Percentiles rank a stretch among this genome's conserved stretches.
phyloP scores from a whole-genome alignment of 768 basidiomycete genomes.

The Mrakia gelida region DNA sequence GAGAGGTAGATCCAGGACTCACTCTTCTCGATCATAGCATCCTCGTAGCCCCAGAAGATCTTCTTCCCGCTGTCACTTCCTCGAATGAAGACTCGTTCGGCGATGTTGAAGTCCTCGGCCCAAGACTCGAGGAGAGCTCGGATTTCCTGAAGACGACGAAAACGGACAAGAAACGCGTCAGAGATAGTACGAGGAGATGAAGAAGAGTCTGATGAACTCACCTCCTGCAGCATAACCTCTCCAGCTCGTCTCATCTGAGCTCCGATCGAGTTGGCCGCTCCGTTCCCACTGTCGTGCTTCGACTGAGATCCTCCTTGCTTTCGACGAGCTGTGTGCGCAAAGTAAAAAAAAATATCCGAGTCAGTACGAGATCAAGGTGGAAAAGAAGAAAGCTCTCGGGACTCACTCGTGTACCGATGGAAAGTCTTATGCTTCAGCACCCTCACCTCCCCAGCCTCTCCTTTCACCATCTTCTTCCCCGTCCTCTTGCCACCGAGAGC shows the following conservation, averaged over 20 bases:
- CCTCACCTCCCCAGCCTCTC: constrained; percentile 48
- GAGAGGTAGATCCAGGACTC: constrained; percentile 5
- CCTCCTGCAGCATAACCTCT: constrained; percentile 85
- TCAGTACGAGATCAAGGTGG: neutral
- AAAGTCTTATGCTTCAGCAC: constrained; percentile 90
- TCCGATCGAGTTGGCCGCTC: constrained; percentile 87
- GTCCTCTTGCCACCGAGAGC: constrained; percentile 50
- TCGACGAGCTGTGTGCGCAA: constrained; percentile 72
- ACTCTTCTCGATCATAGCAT: constrained; percentile 66
- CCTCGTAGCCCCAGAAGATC: constrained; percentile 87
- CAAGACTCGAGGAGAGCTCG: constrained; percentile 75
- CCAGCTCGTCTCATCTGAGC: constrained; percentile 90
- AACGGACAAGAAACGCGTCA: constrained; percentile 1
- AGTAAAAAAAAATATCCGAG: neutral
- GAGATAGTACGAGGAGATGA: neutral
- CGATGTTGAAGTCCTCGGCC: constrained; percentile 77
- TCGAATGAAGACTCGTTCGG: constrained; percentile 87
- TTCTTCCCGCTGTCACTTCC: constrained; percentile 80
- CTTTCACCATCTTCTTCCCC: constrained; percentile 45
- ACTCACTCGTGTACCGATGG: constrained; percentile 94
- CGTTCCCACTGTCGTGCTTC: constrained; percentile 86
- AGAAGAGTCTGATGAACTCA: constrained; percentile 45
- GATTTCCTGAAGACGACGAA: constrained; percentile 67
- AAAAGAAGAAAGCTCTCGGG: constrained; percentile 41
- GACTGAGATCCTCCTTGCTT: constrained; percentile 97